These are phyloP conservation scores for Lachancea lanzarotensis DNA, from an alignment of 805 yeast genomes.

Conservation along the genomic window DNA sequence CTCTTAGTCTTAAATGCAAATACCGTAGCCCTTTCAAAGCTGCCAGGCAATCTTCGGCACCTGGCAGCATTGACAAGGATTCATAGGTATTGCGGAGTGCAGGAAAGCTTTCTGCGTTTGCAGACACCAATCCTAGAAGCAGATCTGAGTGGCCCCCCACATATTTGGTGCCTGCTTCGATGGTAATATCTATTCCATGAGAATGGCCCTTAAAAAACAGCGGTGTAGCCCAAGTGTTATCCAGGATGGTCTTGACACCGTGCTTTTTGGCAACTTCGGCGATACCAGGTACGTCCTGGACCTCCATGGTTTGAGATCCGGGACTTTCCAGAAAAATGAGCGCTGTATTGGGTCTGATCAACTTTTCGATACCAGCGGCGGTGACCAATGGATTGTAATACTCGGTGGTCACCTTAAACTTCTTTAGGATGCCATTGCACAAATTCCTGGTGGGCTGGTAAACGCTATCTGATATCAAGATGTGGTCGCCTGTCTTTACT, in stretches of 20 bases:
- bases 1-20: slow-evolving; percentile 9
- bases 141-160: slow-evolving; percentile 15
- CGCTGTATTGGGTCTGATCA: slow-evolving; percentile 9
- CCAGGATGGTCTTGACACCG: slow-evolving; percentile 10
- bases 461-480: slow-evolving; percentile 9
- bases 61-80: slow-evolving; percentile 9
- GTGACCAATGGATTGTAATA: slow-evolving; percentile 12
- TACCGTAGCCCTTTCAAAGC: slow-evolving; percentile 12
- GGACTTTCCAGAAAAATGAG: slow-evolving; percentile 13
- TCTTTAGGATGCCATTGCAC: slow-evolving; percentile 8
- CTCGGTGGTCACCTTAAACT: slow-evolving; percentile 8
- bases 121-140: slow-evolving; percentile 10
- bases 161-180: slow-evolving; percentile 15
- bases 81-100: slow-evolving; percentile 9
- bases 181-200: slow-evolving; percentile 11
- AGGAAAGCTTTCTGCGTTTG: slow-evolving; percentile 9
- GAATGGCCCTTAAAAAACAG: slow-evolving; percentile 10
- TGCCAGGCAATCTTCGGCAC: slow-evolving; percentile 12
- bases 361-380: slow-evolving; percentile 6
- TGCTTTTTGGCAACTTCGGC: slow-evolving; percentile 9
- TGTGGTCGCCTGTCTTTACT: slow-evolving; percentile 11
- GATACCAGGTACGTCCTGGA: slow-evolving; percentile 11
- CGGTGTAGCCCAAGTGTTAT: slow-evolving; percentile 17
- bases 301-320: slow-evolving; percentile 13
- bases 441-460: slow-evolving; percentile 11